phyloP scores from a whole-genome alignment of 2,329 filamentous ascomycete genomes.

The Fusarium pseudograminearum region DNA sequence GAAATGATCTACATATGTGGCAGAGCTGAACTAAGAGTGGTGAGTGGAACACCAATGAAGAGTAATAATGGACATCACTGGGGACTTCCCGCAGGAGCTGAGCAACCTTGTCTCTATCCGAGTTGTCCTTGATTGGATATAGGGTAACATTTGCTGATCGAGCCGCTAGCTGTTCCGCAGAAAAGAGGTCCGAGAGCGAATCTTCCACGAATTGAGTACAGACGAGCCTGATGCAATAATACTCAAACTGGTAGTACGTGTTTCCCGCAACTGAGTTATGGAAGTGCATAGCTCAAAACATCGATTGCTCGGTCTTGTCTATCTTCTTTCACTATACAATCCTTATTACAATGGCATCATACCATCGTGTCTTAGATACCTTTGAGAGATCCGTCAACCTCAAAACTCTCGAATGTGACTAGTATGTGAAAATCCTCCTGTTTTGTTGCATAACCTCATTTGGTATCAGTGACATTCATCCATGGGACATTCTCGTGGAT shows the following conservation, averaged over 20 bases:
- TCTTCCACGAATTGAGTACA: too few species aligned
- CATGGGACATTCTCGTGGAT: conserved; percentile 9
- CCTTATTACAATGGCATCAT: neutral
- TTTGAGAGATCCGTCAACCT: conserved; percentile 3
- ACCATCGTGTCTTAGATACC: conserved; percentile 9
- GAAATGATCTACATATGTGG: neutral
- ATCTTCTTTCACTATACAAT: neutral
- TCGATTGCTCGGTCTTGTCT: neutral
- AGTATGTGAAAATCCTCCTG: neutral
- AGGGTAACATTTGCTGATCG: too few species aligned
- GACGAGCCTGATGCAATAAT: neutral
- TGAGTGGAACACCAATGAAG: neutral
- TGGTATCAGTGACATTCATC: neutral
- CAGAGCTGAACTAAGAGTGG: neutral
- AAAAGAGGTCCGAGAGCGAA: neutral
- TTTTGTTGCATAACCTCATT: neutral
- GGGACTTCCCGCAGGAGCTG: neutral
- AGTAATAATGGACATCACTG: neutral
- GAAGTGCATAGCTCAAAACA: too few species aligned
- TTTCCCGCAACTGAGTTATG: rapidly evolving
- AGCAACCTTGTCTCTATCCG: too few species aligned
- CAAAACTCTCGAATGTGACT: conserved; percentile 10
- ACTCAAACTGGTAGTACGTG: neutral
- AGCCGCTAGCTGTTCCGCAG: neutral
- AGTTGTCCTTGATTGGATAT: neutral